Base-by-base conservation (phyloP, 129 eudicot species). In the Flaveria sonorensis region DNA sequence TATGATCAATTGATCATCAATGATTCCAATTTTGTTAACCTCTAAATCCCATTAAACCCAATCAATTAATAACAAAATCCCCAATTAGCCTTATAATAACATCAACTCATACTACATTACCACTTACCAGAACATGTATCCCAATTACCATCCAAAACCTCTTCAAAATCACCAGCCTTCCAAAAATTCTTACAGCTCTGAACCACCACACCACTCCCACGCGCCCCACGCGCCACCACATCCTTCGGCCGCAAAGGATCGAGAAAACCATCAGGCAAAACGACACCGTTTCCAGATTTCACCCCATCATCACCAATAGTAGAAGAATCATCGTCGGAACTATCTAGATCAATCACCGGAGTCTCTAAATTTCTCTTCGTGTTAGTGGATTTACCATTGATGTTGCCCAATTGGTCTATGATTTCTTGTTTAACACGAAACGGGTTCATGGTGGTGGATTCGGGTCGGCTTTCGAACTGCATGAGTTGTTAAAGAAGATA, bases 91-190 rank as follows among this genome's bases (percentile, higher is more conserved):
- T 51, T 16, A 16, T 26, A 39, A 52, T 26, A 20, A 52, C 19
- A 11, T 7, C 65, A 24, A 30, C 11, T 61, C 59, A 57, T 28
- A 10, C 50, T 66, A 66, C 19, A 26, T 78, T 40, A 78, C 47
- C 1, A 20, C 80, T 66, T 74, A 90, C 96, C 89, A 76, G 86
- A 28, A 6, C 80, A 16, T 1, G 81, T 24, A 16, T 81, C 88
- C 93, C 91, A 88, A 72, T 79, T 63, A 30, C 74, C 77, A 71
- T 60, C 64, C 1, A 76, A 78, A 62, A 74, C 83, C 10, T 68
- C 89, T 8, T 86, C 92, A 61, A 82, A 91, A 57, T 91, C 93
- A 19, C 92, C 97, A 18, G 97, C 97, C 65, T 91, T 91, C 97
- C 97, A 91, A 75, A 91, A 91, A 89, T 88, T 89, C 82, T 82